Evolutionary conservation across 192 early-diverging fungal species (phyloP).

Genomic region (Coemansia sp.): DNA sequence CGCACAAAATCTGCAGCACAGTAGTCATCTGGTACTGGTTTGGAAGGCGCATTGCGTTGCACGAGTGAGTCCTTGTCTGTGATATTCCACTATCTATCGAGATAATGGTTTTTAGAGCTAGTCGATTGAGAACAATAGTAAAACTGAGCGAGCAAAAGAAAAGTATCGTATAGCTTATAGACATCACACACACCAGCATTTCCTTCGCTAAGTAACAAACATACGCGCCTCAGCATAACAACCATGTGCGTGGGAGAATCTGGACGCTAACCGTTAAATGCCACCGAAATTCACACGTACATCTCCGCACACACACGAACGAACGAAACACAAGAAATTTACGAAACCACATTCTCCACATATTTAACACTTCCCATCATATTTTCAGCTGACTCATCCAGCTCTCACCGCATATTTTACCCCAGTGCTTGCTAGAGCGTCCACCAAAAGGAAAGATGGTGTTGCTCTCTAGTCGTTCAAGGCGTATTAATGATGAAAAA

Average conservation of each 20-base stretch:
- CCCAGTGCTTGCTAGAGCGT: too few species aligned
- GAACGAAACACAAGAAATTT: neutral
- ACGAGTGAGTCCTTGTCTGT: neutral
- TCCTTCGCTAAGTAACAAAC: too few species aligned
- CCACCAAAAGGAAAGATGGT: too few species aligned
- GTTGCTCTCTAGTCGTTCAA: too few species aligned
- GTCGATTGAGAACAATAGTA: neutral
- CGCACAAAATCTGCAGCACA: constrained; percentile 6
- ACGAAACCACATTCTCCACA: neutral
- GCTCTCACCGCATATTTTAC: neutral
- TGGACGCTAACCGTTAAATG: neutral
- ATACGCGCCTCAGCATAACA: neutral
- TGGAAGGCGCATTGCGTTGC: neutral
- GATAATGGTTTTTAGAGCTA: neutral
- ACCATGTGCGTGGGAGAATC: constrained; percentile 4
- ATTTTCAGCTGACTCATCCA: neutral
- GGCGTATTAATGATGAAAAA: too few species aligned
- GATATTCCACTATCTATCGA: neutral
- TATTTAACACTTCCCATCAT: neutral
- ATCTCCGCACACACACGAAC: neutral
- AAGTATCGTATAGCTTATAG: neutral
- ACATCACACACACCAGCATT: too few species aligned
- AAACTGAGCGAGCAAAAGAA: neutral
- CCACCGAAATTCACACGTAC: neutral
- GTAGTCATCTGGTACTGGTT: neutral